Base-by-base conservation (phyloP, 2,329 filamentous ascomycete species). In the Sclerotinia minor region DNA sequence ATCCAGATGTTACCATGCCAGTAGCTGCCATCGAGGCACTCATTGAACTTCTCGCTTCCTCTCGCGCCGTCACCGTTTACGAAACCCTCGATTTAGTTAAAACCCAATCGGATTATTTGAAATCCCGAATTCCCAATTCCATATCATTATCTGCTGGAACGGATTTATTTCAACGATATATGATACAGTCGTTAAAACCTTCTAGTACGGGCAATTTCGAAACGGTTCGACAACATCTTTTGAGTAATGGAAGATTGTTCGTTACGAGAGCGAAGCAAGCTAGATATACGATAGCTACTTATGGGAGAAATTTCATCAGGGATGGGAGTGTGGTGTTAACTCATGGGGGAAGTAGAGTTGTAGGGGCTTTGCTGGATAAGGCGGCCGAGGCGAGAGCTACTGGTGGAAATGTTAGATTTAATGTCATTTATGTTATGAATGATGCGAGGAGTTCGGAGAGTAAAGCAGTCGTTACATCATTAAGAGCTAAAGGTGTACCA, bases 21-120 rank as follows among this genome's bases (percentile, higher is more conserved):
- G 92, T 99, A 67, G 95, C 95, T 26, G 93, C 94, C 69, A 97
- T 97, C 77, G 92, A 96, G 81, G 89, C 93, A 38, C 85, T 99
- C 69, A 95, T 98, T 73, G 87, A 90, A 76, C 89, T 95, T 69
- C 90, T 98, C 69, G 89, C 90, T 76, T 85, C 90, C 71, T 91
- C 89, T 57, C 88, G 89, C 70, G 89, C 92, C 8, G 91, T 89
- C 29, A 99, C 95, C 68, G 92, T 97, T 75, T 94, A 91, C 80
- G 95, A 99, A 82, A 97, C 94, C 47, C 90, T 98, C 77, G 90
- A 94, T 74, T 87, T 94, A 57, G 86, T 98, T 71, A 88, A 89
- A 76, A 86, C 85, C 58, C 89, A 95, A 77, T 94, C 92, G 63
- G 83, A 86, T 64, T 86, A 88, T 75, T 87, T 99, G 71, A 94